Base-by-base conservation (phyloP, 116 monocot species). In the Iris pallida region DNA sequence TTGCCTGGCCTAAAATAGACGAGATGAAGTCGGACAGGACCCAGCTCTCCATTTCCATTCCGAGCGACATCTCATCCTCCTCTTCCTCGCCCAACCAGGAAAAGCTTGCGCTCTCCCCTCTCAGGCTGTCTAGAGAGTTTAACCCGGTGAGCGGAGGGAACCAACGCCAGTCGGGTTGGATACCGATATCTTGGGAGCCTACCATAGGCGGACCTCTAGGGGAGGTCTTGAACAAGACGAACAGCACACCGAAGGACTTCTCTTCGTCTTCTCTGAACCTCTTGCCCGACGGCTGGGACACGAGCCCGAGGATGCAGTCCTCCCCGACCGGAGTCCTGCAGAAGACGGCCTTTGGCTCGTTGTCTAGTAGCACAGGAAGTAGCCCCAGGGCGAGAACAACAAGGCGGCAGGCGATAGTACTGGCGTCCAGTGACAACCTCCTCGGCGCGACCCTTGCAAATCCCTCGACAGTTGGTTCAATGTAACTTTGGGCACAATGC, bases 31-130 rank as follows among this genome's bases (percentile, higher is more conserved):
- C 76, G 1, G 87, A 82, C 7, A 75, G 83, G 73, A 86, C 84
- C 19, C 91, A 88, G 47, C 88, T 95, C 61, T 95, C 95, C 15
- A 88, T 95, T 55, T 91, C 95, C 55, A 89, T 84, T 66, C 85
- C 87, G 3, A 75, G 73, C 67, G 77, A 66, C 47, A 82, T 77
- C 63, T 86, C 80, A 3, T 88, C 87, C n/a, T 82, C 88, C 14
- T 75, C 86, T 6, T 82, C 86, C 4, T 77, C 88, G 0, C 60
- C 75, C 14, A 74, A 66, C 41, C 86, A 77, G 60, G 92, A 89
- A 18, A 84, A 75, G 19, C 63, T 75, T 2, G 72, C 69, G 1
- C 74, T 76, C 9, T 82, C 87, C 42, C 80, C 79, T 5, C 75
- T 81, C 41, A 82, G 66, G 59, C 55, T 80, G 61, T 82, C 84